phyloP scores from a whole-genome alignment of 75 land plant genomes.

The Ceratopteris richardii region DNA sequence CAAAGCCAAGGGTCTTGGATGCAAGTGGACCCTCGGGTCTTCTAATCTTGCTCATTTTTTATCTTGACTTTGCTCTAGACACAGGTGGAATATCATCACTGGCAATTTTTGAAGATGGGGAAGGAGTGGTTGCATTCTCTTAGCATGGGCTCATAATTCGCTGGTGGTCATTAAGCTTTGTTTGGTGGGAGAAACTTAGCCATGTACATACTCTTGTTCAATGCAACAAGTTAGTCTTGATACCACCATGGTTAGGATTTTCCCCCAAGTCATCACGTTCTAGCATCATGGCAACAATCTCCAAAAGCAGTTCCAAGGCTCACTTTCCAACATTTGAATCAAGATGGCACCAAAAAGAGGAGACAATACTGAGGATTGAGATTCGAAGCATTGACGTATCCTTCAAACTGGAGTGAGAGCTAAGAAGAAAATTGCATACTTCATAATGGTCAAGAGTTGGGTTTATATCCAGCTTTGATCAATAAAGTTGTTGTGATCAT shows the following conservation, averaged over 20 bases:
- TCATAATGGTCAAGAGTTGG: conserved; percentile 50
- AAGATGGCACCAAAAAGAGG: no score
- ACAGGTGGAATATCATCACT: no score
- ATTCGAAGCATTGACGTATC: conserved; percentile 62
- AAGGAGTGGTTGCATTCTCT: conserved; percentile 91
- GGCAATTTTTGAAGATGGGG: no score
- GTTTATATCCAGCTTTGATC: no score
- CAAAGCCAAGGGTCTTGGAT: no score
- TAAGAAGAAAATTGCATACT: conserved; percentile 37
- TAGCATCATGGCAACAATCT: conserved; percentile 56
- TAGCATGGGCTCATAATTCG: conserved; percentile 79
- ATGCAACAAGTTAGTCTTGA: conserved; percentile 79
- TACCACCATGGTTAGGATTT: conserved; percentile 84
- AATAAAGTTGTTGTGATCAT: no score
- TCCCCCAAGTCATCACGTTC: conserved; percentile 71
- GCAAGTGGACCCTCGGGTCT: conserved; percentile 87
- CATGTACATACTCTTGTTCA: conserved; percentile 58
- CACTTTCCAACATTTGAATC: not conserved
- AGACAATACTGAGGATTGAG: conserved; percentile 22
- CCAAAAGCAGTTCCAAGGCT: not conserved
- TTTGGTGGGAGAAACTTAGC: conserved; percentile 93
- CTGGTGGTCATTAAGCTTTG: conserved; percentile 91
- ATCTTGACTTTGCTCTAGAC: no score
- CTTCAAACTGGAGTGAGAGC: conserved; percentile 60
- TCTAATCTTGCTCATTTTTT: conserved; percentile 52